phyloP scores from a whole-genome alignment of 2,329 filamentous ascomycete genomes.

The Botrytis paeoniae region DNA sequence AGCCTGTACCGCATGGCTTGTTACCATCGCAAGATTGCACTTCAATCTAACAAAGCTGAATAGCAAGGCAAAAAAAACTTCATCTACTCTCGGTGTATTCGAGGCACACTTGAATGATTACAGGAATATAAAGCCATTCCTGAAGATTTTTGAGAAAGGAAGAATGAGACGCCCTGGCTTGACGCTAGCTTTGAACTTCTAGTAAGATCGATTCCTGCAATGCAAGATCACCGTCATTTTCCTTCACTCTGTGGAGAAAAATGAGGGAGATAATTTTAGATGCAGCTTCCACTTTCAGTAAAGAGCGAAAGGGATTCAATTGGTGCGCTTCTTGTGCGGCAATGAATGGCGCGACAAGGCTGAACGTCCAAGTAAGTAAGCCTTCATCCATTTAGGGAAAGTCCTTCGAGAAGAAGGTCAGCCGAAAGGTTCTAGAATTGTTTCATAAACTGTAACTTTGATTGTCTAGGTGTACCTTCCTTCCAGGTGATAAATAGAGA shows the following conservation, averaged over 20 bases:
- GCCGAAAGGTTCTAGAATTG: background rate
- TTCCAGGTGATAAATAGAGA: background rate
- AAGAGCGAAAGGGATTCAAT: background rate
- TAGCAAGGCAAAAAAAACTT: background rate
- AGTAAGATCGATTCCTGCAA: background rate
- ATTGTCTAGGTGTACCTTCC: background rate
- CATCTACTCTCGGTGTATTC: background rate
- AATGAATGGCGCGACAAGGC: background rate
- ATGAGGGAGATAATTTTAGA: background rate
- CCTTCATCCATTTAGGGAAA: too few species aligned
- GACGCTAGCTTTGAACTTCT: background rate
- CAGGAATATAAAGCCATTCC: background rate
- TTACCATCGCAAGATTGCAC: conserved; percentile 2
- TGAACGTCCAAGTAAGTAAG: background rate
- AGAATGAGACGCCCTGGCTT: background rate
- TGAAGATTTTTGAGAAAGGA: background rate
- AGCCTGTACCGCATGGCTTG: background rate
- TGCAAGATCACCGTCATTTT: background rate
- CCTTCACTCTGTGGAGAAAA: background rate
- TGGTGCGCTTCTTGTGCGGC: background rate
- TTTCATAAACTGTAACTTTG: background rate
- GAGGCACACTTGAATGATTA: background rate
- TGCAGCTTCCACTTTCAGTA: background rate
- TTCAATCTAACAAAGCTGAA: background rate
- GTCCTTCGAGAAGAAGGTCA: background rate